phyloP scores from a whole-genome alignment of 2,329 filamentous ascomycete genomes.

The Plectosphaerella sp. region DNA sequence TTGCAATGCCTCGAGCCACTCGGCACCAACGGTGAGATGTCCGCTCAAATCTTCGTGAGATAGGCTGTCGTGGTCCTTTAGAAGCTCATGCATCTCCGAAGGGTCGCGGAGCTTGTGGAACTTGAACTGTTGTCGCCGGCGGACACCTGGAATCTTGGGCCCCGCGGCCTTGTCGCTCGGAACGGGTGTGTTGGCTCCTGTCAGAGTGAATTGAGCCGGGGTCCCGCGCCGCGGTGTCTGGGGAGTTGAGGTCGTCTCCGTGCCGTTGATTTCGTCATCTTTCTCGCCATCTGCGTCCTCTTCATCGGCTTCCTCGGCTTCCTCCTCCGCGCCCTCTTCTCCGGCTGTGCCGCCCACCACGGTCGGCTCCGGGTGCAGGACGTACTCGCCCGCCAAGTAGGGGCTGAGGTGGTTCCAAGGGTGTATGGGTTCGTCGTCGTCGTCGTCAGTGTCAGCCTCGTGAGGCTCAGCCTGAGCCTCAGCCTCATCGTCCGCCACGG shows the following conservation, averaged over 20 bases:
- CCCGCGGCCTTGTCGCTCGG: conserved; percentile 11
- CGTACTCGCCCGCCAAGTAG: conserved; percentile 32
- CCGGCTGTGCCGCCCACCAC: conserved; percentile 5
- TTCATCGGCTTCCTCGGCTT: conserved; percentile 1
- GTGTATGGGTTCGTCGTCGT: conserved; percentile 3
- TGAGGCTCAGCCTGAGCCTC: background rate
- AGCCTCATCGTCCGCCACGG: background rate
- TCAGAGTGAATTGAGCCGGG: conserved; percentile 19
- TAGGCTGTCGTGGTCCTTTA: conserved; percentile 48
- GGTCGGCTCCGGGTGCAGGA: conserved; percentile 29
- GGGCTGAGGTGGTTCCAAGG: conserved; percentile 35
- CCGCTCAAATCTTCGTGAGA: conserved; percentile 39
- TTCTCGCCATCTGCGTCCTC: background rate
- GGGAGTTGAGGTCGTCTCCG: conserved; percentile 13
- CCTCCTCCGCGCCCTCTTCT: conserved; percentile 2
- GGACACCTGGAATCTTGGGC: background rate
- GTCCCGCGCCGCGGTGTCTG: conserved; percentile 31
- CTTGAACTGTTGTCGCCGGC: conserved; percentile 23
- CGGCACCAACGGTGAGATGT: conserved; percentile 37
- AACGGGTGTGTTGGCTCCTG: conserved; percentile 26
- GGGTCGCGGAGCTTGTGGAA: conserved; percentile 48
- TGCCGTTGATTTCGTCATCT: conserved; percentile 15
- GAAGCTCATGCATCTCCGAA: conserved; percentile 40
- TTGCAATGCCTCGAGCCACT: conserved; percentile 47
- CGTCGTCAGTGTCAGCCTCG: no score